Evolutionary conservation across 176 grass and related monocot genomes (phyloP), one percentile per base, ranked within the genome.

Genomic region (Oryza glumipatula): DNA sequence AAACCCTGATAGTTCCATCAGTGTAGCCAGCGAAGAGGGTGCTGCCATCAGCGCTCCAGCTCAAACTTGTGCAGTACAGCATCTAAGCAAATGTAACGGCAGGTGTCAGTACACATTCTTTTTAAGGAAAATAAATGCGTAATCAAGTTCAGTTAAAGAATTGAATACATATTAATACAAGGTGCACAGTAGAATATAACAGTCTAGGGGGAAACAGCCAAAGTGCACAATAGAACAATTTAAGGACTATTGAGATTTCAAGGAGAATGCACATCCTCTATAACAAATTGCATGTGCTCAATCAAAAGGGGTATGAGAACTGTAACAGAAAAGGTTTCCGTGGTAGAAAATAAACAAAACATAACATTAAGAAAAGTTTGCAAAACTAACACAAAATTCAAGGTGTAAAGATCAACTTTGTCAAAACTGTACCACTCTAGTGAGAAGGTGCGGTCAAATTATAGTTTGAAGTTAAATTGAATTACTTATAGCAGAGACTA

Each of bases 11-110:
- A 74, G 90, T 80, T 77, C 88, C 90, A 54, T 92, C 90, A 0
- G 90, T 90, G 79, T 88, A 94, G 45, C 85, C 84, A 23, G 88
- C 73, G 52, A 83, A 90, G 10, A 92, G 81, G 4, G 87, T 92
- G 72, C 82, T 92, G 63, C 87, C 90, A 4, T 92, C 90, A 0
- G 86, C 75, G 35, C 90, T 92, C 93, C 93, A 94, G 88, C 85
- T 92, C 88, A 94, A 86, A 69, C 90, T 90, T 69, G 93, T 74
- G 85, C 93, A 92, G 88, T 94, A 84, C 35, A 90, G 78, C 66
- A 92, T 82, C 90, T 94, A 35, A 43, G 78, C 3, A 80, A 30
- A 35, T 11, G 21, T 11, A 80, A 1, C 41, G 76, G 3, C 11
- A 61, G 3, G 11, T 71, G 70, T 84, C 11, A 83, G n/a, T 49